Base-by-base conservation (phyloP, 2,329 filamentous ascomycete genomes). In the Cladophialophora immunda region DNA sequence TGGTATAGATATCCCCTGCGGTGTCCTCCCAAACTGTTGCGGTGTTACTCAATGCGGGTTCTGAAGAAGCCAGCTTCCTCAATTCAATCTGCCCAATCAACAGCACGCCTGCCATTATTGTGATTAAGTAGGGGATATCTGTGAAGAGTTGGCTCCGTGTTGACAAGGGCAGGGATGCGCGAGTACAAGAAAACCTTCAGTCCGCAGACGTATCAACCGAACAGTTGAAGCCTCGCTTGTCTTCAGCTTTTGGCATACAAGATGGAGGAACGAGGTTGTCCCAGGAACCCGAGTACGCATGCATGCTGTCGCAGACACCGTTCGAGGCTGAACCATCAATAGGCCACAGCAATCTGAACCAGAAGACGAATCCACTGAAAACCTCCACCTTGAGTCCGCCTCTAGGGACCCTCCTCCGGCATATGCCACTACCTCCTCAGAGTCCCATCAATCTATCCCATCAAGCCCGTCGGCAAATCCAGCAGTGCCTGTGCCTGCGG, bases 31-130 rank as follows among this genome's bases (percentile, higher is more conserved):
- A 89, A 74, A 86, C 92, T 2, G 83, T 97, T 22, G 80, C 90
- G 7, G 82, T 97, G 25, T 87, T 90, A 58, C 83, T 97, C 25
- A 79, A 84, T 36, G 88, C 89, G 19, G 92, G 90, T 25, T 93
- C 91, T 1, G 86, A 91, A 71, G 93, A 97, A 81, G 93, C 93
- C 9, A 89, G 87, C 5, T 96, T 93, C 74, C 83, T 98, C 15
- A 86, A 89, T 9, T 92, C 92, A 54, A 92, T 97, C 74, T 96
- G 92, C 73, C 92, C 92, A 0, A 82, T 97, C n/a, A 86, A 87
- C 0, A 88, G 88, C 71, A 88, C 88, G n/a, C 94, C 94, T 0
- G 91, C 91, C 1, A 80, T 97, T 8, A 85, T 97, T 17, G 82
- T 96, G 22, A 94, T 97, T 72, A 88, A 89, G 86, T 90, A 81